Conservation (phyloP, 1,284 basidiomycete species). For the Heterobasidion annosum region DNA sequence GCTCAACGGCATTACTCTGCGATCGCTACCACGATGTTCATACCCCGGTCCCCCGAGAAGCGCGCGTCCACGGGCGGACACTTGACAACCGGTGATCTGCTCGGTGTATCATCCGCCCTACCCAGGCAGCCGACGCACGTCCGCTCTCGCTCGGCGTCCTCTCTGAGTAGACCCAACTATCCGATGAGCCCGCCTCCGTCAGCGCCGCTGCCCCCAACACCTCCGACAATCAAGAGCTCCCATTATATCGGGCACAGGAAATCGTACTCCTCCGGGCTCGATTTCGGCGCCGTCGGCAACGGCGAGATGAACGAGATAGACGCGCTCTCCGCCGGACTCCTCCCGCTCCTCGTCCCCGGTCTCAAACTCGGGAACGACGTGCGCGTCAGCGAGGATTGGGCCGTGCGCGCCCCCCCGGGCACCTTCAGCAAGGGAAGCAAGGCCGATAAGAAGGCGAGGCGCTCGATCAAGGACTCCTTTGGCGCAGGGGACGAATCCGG, state of each 20-base stretch:
- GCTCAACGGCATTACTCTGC: constrained; percentile 62
- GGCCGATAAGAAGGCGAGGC: constrained; percentile 14
- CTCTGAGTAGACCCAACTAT: constrained; percentile 33
- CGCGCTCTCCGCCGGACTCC: constrained; percentile 52
- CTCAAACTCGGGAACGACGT: constrained; percentile 46
- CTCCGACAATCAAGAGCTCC: constrained; percentile 42
- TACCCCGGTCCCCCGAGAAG: constrained; percentile 38
- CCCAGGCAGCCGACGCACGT: constrained; percentile 25
- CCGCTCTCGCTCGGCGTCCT: constrained; percentile 35
- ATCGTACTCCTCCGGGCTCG: constrained; percentile 49
- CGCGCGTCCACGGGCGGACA: constrained; percentile 25
- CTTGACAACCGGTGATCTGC: neutral
- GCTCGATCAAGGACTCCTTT: constrained; percentile 10
- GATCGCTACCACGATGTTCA: constrained; percentile 50
- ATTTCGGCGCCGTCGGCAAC: constrained; percentile 37
- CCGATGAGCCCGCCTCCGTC: constrained; percentile 52
- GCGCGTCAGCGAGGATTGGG: constrained; percentile 36
- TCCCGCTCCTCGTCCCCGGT: constrained; percentile 63
- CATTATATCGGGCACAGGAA: constrained; percentile 40
- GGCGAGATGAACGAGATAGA: constrained; percentile 59
- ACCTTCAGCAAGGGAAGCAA: constrained; percentile 26
- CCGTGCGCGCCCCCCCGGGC: constrained; percentile 31
- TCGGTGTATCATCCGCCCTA: constrained; percentile 16
- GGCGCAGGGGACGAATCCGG: constrained; percentile 20
- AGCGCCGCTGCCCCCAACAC: constrained; percentile 60